Percentiles rank a stretch among this genome's conserved stretches.
Conservation (phyloP, 2,329 filamentous ascomycete genomes). For the Mollisia scopiformis region DNA sequence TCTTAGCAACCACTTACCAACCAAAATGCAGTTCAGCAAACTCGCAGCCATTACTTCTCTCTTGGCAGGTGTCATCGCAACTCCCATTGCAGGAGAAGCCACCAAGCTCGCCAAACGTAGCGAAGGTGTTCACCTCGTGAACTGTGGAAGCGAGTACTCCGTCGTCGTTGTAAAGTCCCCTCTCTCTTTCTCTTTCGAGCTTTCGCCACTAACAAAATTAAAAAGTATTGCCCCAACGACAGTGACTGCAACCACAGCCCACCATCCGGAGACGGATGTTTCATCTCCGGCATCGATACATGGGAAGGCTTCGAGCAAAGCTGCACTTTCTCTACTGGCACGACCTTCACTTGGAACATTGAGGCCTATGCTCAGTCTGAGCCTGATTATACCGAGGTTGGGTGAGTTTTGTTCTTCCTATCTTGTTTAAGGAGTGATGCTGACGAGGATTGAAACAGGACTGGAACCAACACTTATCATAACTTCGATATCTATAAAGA, state of each 20-base stretch:
- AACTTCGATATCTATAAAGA: slow-evolving; percentile 4
- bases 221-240: slow-evolving; percentile 6
- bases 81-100: background rate
- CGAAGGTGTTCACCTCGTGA: slow-evolving; percentile 8
- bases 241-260: slow-evolving; percentile 4
- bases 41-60: background rate
- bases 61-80: background rate
- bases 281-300: background rate
- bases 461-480: slow-evolving; percentile 4
- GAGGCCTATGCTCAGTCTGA: background rate
- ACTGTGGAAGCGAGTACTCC: slow-evolving; percentile 3
- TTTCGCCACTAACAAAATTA: background rate
- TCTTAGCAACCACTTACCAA: background rate
- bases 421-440: background rate
- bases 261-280: background rate
- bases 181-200: no score
- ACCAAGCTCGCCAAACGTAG: slow-evolving; percentile 3
- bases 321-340: slow-evolving; percentile 5
- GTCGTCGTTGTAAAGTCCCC: background rate
- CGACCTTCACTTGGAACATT: background rate
- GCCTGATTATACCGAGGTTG: background rate
- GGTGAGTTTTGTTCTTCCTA: background rate
- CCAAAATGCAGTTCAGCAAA: background rate
- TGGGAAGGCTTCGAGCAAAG: slow-evolving; percentile 2
- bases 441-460: background rate